A percentile compares a stretch with the other conserved stretches of the same genome.
Conservation (phyloP, 164 flowering plant genomes). For the Kingdonia uniflora region DNA sequence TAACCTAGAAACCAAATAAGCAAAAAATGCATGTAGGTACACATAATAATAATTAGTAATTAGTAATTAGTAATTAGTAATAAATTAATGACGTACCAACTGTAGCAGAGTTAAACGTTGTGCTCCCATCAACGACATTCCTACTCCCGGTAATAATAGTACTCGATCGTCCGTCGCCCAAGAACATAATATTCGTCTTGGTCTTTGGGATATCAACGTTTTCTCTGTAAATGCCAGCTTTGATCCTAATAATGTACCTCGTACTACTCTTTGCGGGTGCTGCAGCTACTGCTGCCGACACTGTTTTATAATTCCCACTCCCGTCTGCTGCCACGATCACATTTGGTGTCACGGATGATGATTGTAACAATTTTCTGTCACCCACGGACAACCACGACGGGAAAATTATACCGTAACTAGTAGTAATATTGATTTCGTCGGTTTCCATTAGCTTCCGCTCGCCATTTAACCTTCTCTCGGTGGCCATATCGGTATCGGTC, state of each 20-base stretch:
- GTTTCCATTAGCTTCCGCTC: slow-evolving; percentile 18
- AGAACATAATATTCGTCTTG: slow-evolving; percentile 70
- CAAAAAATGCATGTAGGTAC: too few species aligned
- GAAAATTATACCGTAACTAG: slow-evolving; percentile 19
- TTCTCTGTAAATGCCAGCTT: slow-evolving; percentile 78
- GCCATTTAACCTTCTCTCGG: slow-evolving; percentile 5
- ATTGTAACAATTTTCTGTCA: slow-evolving; percentile 57
- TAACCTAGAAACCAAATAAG: too few species aligned
- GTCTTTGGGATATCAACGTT: slow-evolving; percentile 73
- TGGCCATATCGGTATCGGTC: slow-evolving; percentile 51
- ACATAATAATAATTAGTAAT: too few species aligned
- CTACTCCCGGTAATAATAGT: slow-evolving; percentile 74
- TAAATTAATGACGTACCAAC: slow-evolving; percentile 45
- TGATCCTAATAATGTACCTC: slow-evolving; percentile 65
- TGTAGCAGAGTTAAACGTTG: slow-evolving; percentile 91
- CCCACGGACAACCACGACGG: slow-evolving; percentile 74
- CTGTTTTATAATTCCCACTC: slow-evolving; percentile 60
- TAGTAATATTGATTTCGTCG: not conserved
- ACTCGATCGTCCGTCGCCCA: slow-evolving; percentile 69
- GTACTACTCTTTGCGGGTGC: slow-evolving; percentile 57
- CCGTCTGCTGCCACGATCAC: slow-evolving; percentile 89
- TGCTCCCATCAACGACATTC: slow-evolving; percentile 78
- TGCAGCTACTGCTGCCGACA: slow-evolving; percentile 68
- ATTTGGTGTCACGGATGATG: slow-evolving; percentile 38
- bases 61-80: too few species aligned